Percentiles rank a stretch among this genome's conserved stretches.
phyloP scores from a whole-genome alignment of 768 basidiomycete genomes.

The Tephrocybe rancida region DNA sequence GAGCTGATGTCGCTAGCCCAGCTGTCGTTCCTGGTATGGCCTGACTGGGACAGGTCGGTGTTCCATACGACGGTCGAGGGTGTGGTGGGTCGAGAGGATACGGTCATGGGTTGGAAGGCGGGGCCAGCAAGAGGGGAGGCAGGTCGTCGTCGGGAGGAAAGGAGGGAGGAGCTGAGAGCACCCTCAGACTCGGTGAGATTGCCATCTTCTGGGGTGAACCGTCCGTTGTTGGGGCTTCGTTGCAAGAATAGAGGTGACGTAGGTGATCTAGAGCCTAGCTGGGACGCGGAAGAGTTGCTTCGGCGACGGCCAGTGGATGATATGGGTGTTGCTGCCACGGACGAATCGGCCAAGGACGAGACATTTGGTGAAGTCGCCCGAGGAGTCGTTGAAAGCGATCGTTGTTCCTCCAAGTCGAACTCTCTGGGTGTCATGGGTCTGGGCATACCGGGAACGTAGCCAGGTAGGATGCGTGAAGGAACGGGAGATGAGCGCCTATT shows the following conservation, averaged over 20 bases:
- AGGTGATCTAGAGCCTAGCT: slow-evolving; percentile 50
- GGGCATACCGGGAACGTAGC: slow-evolving; percentile 90
- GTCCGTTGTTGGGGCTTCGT: slow-evolving; percentile 59
- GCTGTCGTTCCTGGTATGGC: slow-evolving; percentile 62
- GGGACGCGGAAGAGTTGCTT: slow-evolving; percentile 60
- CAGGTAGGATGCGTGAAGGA: slow-evolving; percentile 67
- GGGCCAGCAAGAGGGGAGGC: slow-evolving; percentile 70
- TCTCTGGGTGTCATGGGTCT: slow-evolving; percentile 90
- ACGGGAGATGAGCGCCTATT: slow-evolving; percentile 62
- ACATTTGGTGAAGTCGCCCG: slow-evolving; percentile 71
- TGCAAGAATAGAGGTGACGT: slow-evolving; percentile 54
- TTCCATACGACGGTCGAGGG: slow-evolving; percentile 83
- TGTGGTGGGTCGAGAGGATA: slow-evolving; percentile 63
- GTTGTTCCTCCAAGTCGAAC: slow-evolving; percentile 69
- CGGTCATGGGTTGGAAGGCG: slow-evolving; percentile 61
- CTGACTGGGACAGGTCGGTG: slow-evolving; percentile 30
- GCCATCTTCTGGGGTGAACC: slow-evolving; percentile 61
- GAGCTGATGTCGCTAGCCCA: slow-evolving; percentile 48
- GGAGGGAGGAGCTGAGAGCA: slow-evolving; percentile 51
- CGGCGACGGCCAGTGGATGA: slow-evolving; percentile 41
- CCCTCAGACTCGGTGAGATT: slow-evolving; percentile 43
- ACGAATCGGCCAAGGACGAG: slow-evolving; percentile 31
- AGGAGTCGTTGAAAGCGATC: slow-evolving; percentile 76
- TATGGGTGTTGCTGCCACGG: slow-evolving; percentile 34
- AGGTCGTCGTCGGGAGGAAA: slow-evolving; percentile 63